These are phyloP conservation scores for Pseudofabraea citricarpa DNA, from an alignment of 2,329 filamentous ascomycete species.

Conservation along the genomic window DNA sequence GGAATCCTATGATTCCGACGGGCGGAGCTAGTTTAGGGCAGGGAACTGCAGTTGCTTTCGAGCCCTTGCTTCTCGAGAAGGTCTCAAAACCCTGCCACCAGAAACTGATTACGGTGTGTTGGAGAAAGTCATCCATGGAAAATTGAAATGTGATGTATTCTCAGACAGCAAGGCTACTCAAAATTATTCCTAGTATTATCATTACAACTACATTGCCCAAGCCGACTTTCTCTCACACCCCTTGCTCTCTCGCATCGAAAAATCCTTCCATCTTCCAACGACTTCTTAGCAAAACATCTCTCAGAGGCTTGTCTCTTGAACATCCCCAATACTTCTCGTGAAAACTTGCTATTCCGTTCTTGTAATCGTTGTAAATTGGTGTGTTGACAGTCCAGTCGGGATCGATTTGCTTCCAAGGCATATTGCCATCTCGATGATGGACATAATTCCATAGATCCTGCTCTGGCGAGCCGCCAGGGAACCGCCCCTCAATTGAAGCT, in stretches of 20 bases:
- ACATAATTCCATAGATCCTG: conserved; percentile 41
- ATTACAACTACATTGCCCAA: no score
- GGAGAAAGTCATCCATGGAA: no score
- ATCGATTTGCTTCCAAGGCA: conserved; percentile 36
- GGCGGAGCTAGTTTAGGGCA: no score
- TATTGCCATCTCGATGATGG: conserved; percentile 33
- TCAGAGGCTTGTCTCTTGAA: not conserved
- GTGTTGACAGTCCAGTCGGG: conserved; percentile 35
- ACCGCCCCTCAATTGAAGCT: conserved; percentile 29
- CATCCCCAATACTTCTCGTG: conserved; percentile 1
- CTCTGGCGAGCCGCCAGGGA: conserved; percentile 34
- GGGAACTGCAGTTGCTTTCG: no score
- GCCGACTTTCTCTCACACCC: no score
- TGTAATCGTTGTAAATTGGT: conserved; percentile 13
- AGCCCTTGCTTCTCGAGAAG: no score
- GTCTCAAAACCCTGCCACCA: no score
- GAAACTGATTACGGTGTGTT: no score
- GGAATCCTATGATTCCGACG: no score
- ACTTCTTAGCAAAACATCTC: not conserved
- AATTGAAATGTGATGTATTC: no score
- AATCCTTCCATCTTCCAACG: not conserved
- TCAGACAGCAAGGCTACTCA: no score
- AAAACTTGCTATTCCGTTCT: not conserved
- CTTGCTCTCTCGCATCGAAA: not conserved
- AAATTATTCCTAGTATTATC: no score